Base-by-base conservation (phyloP, 139 green algal species). In the Chlamydomonas schloesseri region DNA sequence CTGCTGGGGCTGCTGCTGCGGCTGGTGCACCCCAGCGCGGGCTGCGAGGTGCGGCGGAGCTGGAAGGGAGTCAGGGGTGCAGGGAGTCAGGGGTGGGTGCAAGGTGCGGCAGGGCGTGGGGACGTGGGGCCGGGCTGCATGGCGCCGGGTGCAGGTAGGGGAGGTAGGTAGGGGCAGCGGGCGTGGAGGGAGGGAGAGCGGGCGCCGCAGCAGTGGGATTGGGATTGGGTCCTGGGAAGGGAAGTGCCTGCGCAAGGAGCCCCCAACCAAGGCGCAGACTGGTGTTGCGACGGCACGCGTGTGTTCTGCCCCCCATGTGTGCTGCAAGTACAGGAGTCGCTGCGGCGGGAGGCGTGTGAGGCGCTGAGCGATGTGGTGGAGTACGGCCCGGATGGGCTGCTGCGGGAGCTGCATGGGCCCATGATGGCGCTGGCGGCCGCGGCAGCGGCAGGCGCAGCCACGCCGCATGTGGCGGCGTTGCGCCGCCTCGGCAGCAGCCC, bases 381-480 rank as follows among this genome's bases (percentile, higher is more conserved):
- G 58, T 87, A 83, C 74, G 87, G 73, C 17, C 81, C 87, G 6
- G 81, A 90, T 31, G 42, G 57, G 17, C 74, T 90, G 36, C 31
- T 90, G 8, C 2, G 28, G 8, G 33, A 62, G 17, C 68, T 90
- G 53, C 50, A 88, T 13, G n/a, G 17, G 14, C 53, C 62, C 33
- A 53, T 88, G 68, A 2, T 82, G 34, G 6, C 67, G 8, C 34
- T 90, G 15, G 87, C 81, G 62, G 34, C 74, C 33, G 67, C 81
- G 75, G 81, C 87, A 31, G 46, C n/a, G 10, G 69, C 33, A 0
- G 26, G 1, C 14, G 71, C 50, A 13, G 81, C 82, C 36, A 64
- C n/a, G 29, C 26, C 29, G n/a, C 13, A 15, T 14, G 55, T 31
- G 69, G 50, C 23, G 60, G 60, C 60, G 24, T 8, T 15, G 60